These are phyloP conservation scores for Dicorynia guianensis DNA, from an alignment of 306 rosid genomes.

Conservation along the genomic window DNA sequence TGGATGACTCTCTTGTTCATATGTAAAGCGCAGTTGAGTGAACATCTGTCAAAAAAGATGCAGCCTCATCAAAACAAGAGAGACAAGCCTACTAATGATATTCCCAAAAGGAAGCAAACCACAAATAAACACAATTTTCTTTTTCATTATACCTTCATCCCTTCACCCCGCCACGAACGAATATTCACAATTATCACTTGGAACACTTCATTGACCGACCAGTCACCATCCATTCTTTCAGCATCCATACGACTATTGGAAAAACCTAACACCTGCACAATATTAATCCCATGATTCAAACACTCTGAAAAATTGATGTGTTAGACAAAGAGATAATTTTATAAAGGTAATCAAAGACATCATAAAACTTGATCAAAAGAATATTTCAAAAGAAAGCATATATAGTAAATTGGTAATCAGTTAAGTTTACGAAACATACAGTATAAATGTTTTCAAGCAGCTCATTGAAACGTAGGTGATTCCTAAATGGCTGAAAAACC, in stretches of 20 bases:
- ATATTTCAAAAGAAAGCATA: constrained; percentile 19
- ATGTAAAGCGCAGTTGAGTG: constrained; percentile 94
- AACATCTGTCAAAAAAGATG: constrained; percentile 73
- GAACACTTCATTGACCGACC: constrained; percentile 93
- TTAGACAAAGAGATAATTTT: not conserved
- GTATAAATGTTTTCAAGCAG: constrained; percentile 91
- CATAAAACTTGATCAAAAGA: constrained; percentile 33
- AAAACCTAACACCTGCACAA: constrained; percentile 88
- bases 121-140: constrained; percentile 6
- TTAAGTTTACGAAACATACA: constrained; percentile 54
- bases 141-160: constrained; percentile 80
- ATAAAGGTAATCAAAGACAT: constrained; percentile 1
- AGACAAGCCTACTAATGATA: constrained; percentile 28
- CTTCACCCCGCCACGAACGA: constrained; percentile 98
- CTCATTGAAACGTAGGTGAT: constrained; percentile 93
- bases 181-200: constrained; percentile 87
- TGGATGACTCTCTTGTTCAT: constrained; percentile 98
- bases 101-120: constrained; percentile 29
- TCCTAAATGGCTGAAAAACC: constrained; percentile 95
- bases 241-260: constrained; percentile 98
- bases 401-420: not conserved
- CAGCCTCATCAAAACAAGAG: constrained; percentile 13
- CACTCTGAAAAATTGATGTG: constrained; percentile 22
- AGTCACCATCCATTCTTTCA: constrained; percentile 78
- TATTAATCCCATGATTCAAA: constrained; percentile 25